Evolutionary conservation across 2,329 filamentous ascomycete genomes (phyloP), one percentile per base, ranked within the genome.

Genomic region (Clonostachys chloroleuca): DNA sequence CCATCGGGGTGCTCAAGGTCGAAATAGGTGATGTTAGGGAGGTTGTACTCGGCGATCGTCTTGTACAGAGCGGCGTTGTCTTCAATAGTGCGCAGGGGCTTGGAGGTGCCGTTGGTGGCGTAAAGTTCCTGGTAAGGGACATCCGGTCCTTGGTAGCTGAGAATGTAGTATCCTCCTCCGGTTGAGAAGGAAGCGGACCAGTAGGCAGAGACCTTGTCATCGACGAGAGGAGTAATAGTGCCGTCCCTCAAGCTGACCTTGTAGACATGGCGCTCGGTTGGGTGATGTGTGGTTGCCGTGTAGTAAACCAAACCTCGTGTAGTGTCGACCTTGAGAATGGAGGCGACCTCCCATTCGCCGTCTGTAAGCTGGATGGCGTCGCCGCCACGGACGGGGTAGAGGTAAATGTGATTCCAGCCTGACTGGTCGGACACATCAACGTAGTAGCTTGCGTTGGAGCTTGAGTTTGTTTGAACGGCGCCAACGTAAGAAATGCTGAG

Each of bases 121-220:
- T 85, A 86, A 1, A 88, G 70, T 52, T 86, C 81, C 56, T 87
- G 83, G 63, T 86, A 87, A 0, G 84, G 84, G 0, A 88, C 78
- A 47, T 86, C 78, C 0, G 84, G 84, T 0, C 84, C 84, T 16
- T 67, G 64, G 59, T 88, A 88, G 45, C 68, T 75, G 4, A 87
- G 74, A 40, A 87, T 77, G 56, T 86, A 87, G 67, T 83, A 88
- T 3, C 77, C 77, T 0, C 77, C 80, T 2, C 65, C 69, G 3
- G 78, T 71, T 0, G 83, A 86, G 64, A 87, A 87, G 1, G 81
- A 84, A 0, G 83, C 84, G 6, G 71, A 72, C 76, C 80, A 88
- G 55, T 75, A 77, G 1, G 75, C 84, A 0, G 81, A 64, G 1
- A 77, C 67, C 0, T 65, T 71, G 46, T 84, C 79, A 46, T 87